A percentile compares a stretch with the other conserved stretches of the same genome.
Evolutionary conservation across 805 yeast genomes (phyloP).

Genomic region (Cyberlindnera lachancei): DNA sequence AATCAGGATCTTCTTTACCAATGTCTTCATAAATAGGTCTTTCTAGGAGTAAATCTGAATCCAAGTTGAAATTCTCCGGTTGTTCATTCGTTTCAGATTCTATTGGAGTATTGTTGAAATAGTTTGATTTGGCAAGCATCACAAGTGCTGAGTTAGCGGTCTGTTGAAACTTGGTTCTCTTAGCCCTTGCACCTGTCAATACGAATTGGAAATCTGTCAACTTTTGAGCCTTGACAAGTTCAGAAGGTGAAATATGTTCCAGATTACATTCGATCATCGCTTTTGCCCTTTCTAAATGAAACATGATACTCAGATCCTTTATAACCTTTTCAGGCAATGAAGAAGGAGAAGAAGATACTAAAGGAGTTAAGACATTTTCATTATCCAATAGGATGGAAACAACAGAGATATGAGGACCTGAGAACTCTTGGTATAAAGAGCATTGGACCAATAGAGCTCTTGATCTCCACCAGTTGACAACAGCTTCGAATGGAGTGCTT

Average conservation of each 20-base stretch:
- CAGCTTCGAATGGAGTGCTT: conserved; percentile 27
- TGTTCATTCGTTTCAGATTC: conserved; percentile 26
- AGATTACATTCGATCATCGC: conserved; percentile 53
- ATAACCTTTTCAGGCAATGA: conserved; percentile 24
- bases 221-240: conserved; percentile 47
- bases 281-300: conserved; percentile 63
- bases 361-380: conserved; percentile 13
- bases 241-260: conserved; percentile 52
- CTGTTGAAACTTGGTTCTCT: conserved; percentile 76
- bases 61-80: conserved; percentile 54
- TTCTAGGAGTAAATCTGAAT: conserved; percentile 75
- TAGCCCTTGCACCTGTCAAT: conserved; percentile 84
- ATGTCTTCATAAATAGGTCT: conserved; percentile 61
- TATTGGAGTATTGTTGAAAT: conserved; percentile 22
- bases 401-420: conserved; percentile 36
- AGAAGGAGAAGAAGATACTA: conserved; percentile 19
- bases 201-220: conserved; percentile 55
- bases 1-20: conserved; percentile 39
- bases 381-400: conserved; percentile 28
- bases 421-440: conserved; percentile 56
- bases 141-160: conserved; percentile 66
- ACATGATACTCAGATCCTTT: conserved; percentile 37
- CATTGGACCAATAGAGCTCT: conserved; percentile 59
- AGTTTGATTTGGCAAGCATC: conserved; percentile 55
- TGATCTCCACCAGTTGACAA: conserved; percentile 69